Evolutionary conservation across 345 rosid genomes (phyloP).

Genomic region (Arabidopsis suecica): DNA sequence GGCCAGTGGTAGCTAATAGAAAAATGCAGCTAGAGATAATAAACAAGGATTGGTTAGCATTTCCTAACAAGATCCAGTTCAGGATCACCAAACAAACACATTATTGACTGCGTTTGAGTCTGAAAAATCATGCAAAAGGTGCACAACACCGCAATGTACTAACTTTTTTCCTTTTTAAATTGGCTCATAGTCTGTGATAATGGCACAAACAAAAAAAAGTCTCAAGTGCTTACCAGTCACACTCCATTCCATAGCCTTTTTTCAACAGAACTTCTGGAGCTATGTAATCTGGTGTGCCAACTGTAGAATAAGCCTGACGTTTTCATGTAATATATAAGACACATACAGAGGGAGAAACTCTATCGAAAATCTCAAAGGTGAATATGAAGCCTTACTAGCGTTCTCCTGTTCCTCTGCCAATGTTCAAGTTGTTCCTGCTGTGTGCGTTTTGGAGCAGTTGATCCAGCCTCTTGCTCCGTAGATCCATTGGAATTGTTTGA

Average conservation of each 20-base stretch:
- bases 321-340: slow-evolving; percentile 20
- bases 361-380: neutral
- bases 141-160: slow-evolving; percentile 14
- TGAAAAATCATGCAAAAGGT: neutral
- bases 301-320: slow-evolving; percentile 95
- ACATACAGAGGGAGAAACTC: slow-evolving; percentile 6
- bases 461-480: slow-evolving; percentile 48
- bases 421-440: slow-evolving; percentile 68
- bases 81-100: neutral
- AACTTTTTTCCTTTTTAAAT: slow-evolving; percentile 3
- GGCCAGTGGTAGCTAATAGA: neutral
- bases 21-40: neutral
- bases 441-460: slow-evolving; percentile 60
- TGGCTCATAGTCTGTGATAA: neutral
- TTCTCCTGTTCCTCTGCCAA: slow-evolving; percentile 74
- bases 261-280: slow-evolving; percentile 96
- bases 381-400: slow-evolving; percentile 51
- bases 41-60: neutral
- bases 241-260: slow-evolving; percentile 98
- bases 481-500: slow-evolving; percentile 47
- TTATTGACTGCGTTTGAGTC: neutral
- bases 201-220: neutral
- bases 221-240: slow-evolving; percentile 74
- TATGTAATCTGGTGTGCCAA: slow-evolving; percentile 96
- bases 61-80: neutral